A percentile compares a stretch with the other conserved stretches of the same genome.
These are phyloP conservation scores for Penicillium occitanis DNA, from an alignment of 2,329 filamentous ascomycete species.

Conservation along the genomic window DNA sequence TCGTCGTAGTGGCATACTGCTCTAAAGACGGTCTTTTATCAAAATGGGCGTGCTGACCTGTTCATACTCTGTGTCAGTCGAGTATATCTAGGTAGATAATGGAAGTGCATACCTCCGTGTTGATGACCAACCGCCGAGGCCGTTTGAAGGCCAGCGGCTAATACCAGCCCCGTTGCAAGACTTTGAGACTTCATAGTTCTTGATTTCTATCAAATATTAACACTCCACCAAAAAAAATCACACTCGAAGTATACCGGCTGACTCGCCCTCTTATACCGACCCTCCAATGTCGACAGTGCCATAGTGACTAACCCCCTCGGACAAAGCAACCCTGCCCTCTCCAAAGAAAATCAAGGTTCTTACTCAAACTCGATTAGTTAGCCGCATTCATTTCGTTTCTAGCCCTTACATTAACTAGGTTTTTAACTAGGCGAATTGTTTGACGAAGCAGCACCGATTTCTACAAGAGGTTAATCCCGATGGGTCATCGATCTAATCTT, in stretches of 20 bases:
- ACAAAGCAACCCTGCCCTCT: background rate
- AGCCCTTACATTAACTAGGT: background rate
- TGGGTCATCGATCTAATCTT: background rate
- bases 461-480: background rate
- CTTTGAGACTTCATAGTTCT: background rate
- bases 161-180: background rate
- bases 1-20: background rate
- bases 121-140: background rate
- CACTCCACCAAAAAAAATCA: too few species aligned
- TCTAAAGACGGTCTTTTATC: background rate
- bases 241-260: background rate
- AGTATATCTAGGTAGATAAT: background rate
- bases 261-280: background rate
- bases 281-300: background rate
- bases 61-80: background rate
- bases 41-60: background rate
- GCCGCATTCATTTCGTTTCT: background rate
- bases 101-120: background rate
- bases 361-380: background rate
- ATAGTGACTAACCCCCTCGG: background rate
- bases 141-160: background rate
- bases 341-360: background rate
- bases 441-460: background rate
- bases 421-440: background rate
- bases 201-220: background rate